Conservation (phyloP, 1,139 yeast genomes). For the Geotrichum citri-aurantii region DNA sequence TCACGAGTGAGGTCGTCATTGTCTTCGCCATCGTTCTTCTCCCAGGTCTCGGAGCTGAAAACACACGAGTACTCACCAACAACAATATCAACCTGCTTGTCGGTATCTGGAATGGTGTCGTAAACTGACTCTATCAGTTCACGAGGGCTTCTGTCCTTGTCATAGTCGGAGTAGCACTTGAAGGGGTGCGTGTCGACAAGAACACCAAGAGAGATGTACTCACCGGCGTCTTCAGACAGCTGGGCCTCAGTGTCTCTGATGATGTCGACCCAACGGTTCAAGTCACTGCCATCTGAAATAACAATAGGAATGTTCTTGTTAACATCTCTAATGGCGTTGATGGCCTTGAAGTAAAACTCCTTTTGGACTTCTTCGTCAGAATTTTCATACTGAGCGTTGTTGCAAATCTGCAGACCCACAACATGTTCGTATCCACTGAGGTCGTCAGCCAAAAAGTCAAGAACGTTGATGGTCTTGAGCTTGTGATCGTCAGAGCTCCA, state of each 20-base stretch:
- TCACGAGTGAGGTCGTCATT: constrained; percentile 42
- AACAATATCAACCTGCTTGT: constrained; percentile 59
- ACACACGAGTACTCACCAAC: constrained; percentile 92
- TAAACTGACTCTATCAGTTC: constrained; percentile 56
- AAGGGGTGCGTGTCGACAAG: constrained; percentile 80
- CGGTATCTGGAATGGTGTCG: constrained; percentile 47
- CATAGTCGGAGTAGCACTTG: constrained; percentile 74
- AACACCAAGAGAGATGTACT: constrained; percentile 45
- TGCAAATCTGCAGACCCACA: constrained; percentile 75
- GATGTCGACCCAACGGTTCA: constrained; percentile 72
- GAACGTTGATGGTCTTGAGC: constrained; percentile 44
- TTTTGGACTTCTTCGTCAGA: constrained; percentile 45
- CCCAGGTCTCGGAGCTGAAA: constrained; percentile 70
- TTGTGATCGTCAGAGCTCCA: constrained; percentile 48
- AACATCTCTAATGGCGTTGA: constrained; percentile 50
- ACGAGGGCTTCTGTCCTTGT: constrained; percentile 58
- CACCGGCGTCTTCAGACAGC: constrained; percentile 24
- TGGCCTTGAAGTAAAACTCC: constrained; percentile 63
- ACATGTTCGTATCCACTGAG: constrained; percentile 55
- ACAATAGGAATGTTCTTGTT: constrained; percentile 61
- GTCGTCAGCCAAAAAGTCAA: constrained; percentile 59
- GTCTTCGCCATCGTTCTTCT: constrained; percentile 38
- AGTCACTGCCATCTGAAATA: constrained; percentile 93
- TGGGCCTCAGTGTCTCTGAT: constrained; percentile 43
- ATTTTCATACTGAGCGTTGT: constrained; percentile 66